Evolutionary conservation across 441 rosid species (phyloP), one percentile per base, ranked within the genome.

Genomic region (Euphorbia schlechtendalii): DNA sequence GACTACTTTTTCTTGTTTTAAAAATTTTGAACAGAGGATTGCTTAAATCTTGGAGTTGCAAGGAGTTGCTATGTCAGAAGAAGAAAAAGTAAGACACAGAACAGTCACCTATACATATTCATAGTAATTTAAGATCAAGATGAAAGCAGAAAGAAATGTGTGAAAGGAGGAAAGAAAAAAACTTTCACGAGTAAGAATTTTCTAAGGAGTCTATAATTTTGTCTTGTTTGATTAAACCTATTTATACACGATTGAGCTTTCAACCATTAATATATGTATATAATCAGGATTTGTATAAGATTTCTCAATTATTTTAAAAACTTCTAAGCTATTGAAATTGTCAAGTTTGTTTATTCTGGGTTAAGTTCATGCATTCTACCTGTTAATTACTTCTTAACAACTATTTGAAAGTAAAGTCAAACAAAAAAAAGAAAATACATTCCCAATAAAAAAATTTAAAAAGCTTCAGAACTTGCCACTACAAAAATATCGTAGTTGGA

Each of bases 41-140:
- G 8, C 48, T 61, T 32, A 18, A 36, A 12, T 61, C 64, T 61
- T 61, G 52, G 52, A 61, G 53, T 43, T 61, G 64, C 53, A 61
- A 61, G 53, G 64, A 61, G 64, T 41, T 38, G 63, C n/a, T 61
- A 5, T 61, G 53, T 22, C 64, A 22, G 30, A 41, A 61, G 53
- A 60, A 13, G 12, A 40, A 54, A 56, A 56, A 56, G 38, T 56
- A 56, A 56, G 59, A 25, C 38, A 27, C 15, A 18, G 14, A 13
- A 21, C n/a, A 28, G 14, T 36, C 27, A 5, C 10, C 3, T 4
- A 12, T 27, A 28, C 28, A 56, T 48, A 27, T 25, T 54, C 59
- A 56, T 15, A 14, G 18, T 14, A 30, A 25, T 3, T 48, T 0
- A 14, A 22, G 14, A 56, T 56, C 18, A 13, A 25, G 59, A 56